Conservation (phyloP, 257 asterid genomes). For the Cynanchum wilfordii region DNA sequence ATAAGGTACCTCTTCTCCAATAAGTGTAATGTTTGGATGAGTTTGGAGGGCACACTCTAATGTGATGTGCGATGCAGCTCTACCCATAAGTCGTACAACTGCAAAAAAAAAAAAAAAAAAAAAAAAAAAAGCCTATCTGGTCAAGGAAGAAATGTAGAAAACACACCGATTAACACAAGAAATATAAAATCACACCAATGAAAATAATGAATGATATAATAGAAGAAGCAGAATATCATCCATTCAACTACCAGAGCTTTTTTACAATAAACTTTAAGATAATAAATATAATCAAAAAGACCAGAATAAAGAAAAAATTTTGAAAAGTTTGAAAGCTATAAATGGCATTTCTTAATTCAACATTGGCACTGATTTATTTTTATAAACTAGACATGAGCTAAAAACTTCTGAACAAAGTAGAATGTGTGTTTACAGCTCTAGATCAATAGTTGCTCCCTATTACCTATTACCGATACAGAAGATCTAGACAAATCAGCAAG, state of each 20-base stretch:
- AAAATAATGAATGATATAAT: background rate
- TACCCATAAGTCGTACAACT: conserved; percentile 99
- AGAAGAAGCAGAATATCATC: background rate
- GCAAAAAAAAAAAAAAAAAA: conserved; percentile 14
- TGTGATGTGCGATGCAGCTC: conserved; percentile 99
- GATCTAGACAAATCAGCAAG: background rate
- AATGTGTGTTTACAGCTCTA: background rate
- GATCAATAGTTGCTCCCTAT: background rate
- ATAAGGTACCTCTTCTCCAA: conserved; percentile 89
- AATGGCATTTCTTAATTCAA: background rate
- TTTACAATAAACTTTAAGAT: too few species aligned
- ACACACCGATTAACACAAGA: background rate
- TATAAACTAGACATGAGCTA: background rate
- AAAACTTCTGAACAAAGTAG: background rate
- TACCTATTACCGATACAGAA: background rate
- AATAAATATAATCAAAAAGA: background rate
- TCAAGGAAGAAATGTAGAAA: background rate
- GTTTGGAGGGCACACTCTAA: conserved; percentile 97
- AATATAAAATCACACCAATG: background rate
- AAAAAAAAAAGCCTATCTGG: background rate
- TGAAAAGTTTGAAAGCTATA: background rate
- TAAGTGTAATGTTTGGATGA: conserved; percentile 88
- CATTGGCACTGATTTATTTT: background rate
- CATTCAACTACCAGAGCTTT: background rate
- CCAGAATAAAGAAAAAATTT: background rate